phyloP scores from a whole-genome alignment of 1,139 yeast species.

The Yarrowia galli region DNA sequence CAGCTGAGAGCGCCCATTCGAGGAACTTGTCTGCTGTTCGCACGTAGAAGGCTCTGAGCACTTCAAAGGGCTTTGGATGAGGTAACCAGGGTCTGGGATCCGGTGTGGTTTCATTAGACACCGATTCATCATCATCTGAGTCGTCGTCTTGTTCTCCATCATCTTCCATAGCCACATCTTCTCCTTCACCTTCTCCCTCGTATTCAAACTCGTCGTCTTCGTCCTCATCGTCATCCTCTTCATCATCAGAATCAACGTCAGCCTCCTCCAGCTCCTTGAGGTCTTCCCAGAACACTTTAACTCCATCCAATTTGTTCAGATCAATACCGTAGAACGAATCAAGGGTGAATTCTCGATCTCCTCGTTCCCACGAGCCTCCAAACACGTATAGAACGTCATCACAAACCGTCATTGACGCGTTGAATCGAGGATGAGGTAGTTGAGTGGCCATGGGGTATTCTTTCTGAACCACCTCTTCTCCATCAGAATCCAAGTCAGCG shows the following conservation, averaged over 20 bases:
- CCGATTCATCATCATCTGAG: slow-evolving; percentile 59
- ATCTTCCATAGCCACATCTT: slow-evolving; percentile 50
- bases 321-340: slow-evolving; percentile 89
- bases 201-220: slow-evolving; percentile 73
- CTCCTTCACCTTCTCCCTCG: slow-evolving; percentile 65
- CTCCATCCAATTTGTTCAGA: slow-evolving; percentile 85
- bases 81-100: slow-evolving; percentile 97
- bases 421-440: slow-evolving; percentile 89
- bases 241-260: slow-evolving; percentile 60
- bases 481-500: slow-evolving; percentile 46
- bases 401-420: slow-evolving; percentile 82
- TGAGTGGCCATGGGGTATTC: slow-evolving; percentile 65
- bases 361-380: slow-evolving; percentile 91
- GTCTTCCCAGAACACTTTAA: slow-evolving; percentile 90
- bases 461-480: slow-evolving; percentile 50
- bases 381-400: slow-evolving; percentile 86
- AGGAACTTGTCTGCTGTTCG: slow-evolving; percentile 87
- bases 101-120: slow-evolving; percentile 66
- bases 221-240: slow-evolving; percentile 64
- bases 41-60: slow-evolving; percentile 78
- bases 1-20: slow-evolving; percentile 85
- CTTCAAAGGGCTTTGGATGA: slow-evolving; percentile 95
- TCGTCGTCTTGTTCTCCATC: slow-evolving; percentile 59
- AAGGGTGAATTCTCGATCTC: slow-evolving; percentile 81
- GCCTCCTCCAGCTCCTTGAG: slow-evolving; percentile 67